Conservation (phyloP, 148 eudicot genomes). For the Rhododendron mucronatum region DNA sequence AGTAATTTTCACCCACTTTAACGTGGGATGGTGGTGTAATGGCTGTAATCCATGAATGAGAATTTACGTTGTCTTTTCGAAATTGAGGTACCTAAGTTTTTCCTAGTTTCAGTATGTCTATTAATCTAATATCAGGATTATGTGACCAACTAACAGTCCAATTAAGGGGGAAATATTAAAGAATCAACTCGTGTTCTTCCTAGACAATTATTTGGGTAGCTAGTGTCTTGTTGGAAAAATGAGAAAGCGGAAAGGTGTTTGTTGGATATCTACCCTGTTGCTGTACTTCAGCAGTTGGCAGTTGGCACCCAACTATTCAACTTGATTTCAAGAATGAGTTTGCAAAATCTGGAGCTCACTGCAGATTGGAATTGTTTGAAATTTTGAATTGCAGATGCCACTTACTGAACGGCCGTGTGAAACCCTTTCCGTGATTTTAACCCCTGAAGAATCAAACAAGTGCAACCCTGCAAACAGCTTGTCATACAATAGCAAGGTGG, state of each 20-base stretch:
- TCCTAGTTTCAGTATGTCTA: not conserved
- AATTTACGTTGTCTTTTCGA: not conserved
- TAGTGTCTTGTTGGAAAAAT: not conserved
- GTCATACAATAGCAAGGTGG: constrained; percentile 47
- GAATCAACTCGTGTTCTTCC: not conserved
- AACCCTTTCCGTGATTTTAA: constrained; percentile 13
- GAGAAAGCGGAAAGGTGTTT: not conserved
- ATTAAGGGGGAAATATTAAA: not conserved
- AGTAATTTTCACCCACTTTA: not conserved
- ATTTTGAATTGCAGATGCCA: constrained; percentile 32
- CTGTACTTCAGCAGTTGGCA: not conserved
- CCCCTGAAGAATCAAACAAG: constrained; percentile 24
- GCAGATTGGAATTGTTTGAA: constrained; percentile 5
- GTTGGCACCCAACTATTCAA: not conserved
- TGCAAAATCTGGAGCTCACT: not conserved
- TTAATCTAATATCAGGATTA: not conserved
- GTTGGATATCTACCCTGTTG: not conserved
- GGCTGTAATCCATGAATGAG: not conserved
- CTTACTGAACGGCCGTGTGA: constrained; percentile 17
- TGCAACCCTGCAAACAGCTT: constrained; percentile 16
- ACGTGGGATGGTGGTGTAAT: not conserved
- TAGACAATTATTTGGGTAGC: not conserved
- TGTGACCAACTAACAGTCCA: not conserved
- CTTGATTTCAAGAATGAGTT: not conserved
- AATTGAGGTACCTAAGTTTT: not conserved